These are phyloP conservation scores for Xylaria digitata DNA, from an alignment of 2,329 filamentous ascomycete genomes.

Conservation along the genomic window DNA sequence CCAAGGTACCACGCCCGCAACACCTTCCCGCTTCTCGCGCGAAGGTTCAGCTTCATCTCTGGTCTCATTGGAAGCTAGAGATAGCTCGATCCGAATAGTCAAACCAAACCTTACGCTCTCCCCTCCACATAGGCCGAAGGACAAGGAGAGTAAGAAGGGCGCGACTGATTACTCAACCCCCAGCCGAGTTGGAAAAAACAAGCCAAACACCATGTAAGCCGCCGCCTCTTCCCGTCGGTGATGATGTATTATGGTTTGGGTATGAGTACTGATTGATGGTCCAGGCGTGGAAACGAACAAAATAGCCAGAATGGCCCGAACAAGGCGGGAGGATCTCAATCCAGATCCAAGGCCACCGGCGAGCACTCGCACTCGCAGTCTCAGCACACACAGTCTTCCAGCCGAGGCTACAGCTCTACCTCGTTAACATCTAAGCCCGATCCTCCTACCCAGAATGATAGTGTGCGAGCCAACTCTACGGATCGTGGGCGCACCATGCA, in stretches of 20 bases:
- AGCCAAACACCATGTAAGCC: conserved; percentile 29
- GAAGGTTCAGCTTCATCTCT: conserved; percentile 16
- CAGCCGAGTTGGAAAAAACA: neutral
- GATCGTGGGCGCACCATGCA: conserved; percentile 35
- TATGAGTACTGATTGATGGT: conserved; percentile 4
- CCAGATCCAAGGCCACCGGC: neutral
- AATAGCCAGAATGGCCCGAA: conserved; percentile 8
- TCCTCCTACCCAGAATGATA: neutral
- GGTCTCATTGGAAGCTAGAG: conserved; percentile 11
- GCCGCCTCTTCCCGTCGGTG: neutral
- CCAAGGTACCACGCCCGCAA: neutral
- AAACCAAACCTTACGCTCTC: conserved; percentile 30
- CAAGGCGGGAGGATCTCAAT: neutral
- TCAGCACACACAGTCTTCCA: conserved; percentile 11
- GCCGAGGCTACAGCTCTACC: neutral
- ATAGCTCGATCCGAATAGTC: conserved; percentile 34
- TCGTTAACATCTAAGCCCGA: neutral
- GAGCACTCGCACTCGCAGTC: conserved; percentile 11
- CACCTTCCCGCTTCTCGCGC: conserved; percentile 11
- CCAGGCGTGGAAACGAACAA: conserved; percentile 22
- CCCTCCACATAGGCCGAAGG: conserved; percentile 7
- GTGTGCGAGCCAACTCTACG: neutral
- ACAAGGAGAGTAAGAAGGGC: conserved; percentile 10
- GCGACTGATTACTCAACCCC: neutral
- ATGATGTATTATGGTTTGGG: neutral